Percentiles rank a stretch among this genome's conserved stretches.
These are phyloP conservation scores for Kazachstania taianensis DNA, from an alignment of 805 yeast species.

Conservation along the genomic window DNA sequence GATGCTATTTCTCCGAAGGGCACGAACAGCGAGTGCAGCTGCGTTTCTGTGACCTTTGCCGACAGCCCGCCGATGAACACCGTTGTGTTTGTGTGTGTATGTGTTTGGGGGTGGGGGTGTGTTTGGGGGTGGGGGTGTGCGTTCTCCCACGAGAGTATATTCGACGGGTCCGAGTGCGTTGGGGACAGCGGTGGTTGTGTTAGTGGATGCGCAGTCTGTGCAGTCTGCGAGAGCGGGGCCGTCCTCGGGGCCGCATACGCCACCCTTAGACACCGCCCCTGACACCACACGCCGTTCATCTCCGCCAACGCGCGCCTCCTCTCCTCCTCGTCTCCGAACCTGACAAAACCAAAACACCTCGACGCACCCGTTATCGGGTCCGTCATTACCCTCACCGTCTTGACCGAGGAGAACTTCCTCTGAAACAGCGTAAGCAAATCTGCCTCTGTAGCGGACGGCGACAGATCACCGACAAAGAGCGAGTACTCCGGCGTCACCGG, in stretches of 20 bases:
- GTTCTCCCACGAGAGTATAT: no score
- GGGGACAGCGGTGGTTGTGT: constrained; percentile 1
- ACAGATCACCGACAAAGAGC: constrained; percentile 71
- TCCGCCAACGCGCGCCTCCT: constrained; percentile 57
- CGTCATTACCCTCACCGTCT: constrained; percentile 78
- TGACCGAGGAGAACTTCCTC: constrained; percentile 52
- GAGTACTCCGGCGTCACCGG: constrained; percentile 70
- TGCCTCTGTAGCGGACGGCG: constrained; percentile 73
- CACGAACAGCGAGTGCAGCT: constrained; percentile 50
- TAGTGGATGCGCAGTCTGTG: constrained; percentile 4
- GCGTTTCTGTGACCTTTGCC: constrained; percentile 54
- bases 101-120: constrained; percentile 10
- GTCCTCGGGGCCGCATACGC: constrained; percentile 72
- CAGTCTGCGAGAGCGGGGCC: constrained; percentile 15
- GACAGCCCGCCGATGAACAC: constrained; percentile 72
- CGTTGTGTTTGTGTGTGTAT: constrained; percentile 52
- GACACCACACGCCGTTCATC: constrained; percentile 75
- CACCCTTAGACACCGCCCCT: constrained; percentile 66
- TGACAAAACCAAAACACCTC: constrained; percentile 71
- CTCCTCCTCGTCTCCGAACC: constrained; percentile 63
- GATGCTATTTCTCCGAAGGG: constrained; percentile 65
- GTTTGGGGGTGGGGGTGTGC: neutral
- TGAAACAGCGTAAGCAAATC: constrained; percentile 66
- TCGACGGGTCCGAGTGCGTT: constrained; percentile 4
- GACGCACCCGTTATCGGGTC: constrained; percentile 72